Conservation (phyloP, 1,139 yeast genomes). For the Arxiozyma bovina region DNA sequence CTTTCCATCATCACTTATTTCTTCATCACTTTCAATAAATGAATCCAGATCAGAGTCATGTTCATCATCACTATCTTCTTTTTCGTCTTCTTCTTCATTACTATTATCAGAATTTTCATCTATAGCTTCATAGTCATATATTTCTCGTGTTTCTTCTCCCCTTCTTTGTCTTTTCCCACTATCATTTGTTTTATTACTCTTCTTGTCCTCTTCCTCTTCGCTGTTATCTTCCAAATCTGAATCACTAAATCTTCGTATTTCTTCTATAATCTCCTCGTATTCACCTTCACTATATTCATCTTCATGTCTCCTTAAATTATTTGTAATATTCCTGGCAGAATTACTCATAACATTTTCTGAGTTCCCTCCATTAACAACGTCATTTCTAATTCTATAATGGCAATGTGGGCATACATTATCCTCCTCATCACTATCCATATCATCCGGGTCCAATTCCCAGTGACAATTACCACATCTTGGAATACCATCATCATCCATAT, state of each 20-base stretch:
- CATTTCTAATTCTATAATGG: constrained; percentile 17
- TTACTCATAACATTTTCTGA: constrained; percentile 9
- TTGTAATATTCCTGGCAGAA: not conserved
- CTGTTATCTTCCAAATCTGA: constrained; percentile 8
- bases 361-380: constrained; percentile 3
- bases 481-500: constrained; percentile 64
- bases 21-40: constrained; percentile 3
- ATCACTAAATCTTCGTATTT: constrained; percentile 14
- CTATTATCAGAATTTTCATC: constrained; percentile 12
- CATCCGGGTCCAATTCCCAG: constrained; percentile 53
- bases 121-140: constrained; percentile 14
- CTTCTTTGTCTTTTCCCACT: not conserved
- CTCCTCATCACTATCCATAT: constrained; percentile 13
- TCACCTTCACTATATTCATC: constrained; percentile 28
- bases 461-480: constrained; percentile 72
- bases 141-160: not conserved
- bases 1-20: constrained; percentile 1
- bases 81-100: constrained; percentile 6
- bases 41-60: constrained; percentile 7
- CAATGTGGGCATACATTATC: constrained; percentile 22
- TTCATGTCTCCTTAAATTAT: constrained; percentile 9
- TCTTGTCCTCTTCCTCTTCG: constrained; percentile 4
- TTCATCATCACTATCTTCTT: constrained; percentile 14
- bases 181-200: not conserved
- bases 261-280: constrained; percentile 18